Conservation (phyloP, 2,329 filamentous ascomycete species). For the Magnaporthiopsis poae region DNA sequence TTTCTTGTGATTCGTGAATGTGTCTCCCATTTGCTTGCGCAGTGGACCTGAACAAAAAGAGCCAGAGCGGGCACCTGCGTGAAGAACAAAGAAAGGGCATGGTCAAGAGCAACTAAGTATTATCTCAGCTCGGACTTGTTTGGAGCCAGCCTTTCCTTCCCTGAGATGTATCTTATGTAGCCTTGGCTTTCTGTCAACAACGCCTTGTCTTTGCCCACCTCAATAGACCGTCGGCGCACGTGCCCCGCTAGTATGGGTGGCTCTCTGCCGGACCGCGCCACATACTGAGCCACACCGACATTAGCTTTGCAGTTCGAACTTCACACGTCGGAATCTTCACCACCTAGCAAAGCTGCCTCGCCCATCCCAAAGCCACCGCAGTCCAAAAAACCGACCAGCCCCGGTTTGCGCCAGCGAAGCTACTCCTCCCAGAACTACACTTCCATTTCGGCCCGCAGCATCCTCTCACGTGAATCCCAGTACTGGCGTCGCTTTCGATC, state of each 20-base stretch:
- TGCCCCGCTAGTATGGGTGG: neutral
- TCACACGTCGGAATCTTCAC: neutral
- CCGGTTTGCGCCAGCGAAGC: neutral
- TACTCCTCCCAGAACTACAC: neutral
- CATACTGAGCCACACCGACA: neutral
- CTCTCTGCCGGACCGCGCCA: neutral
- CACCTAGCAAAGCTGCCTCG: neutral
- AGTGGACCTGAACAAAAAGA: too few relatives aligned
- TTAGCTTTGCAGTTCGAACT: constrained; percentile 1
- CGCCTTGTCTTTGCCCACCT: neutral
- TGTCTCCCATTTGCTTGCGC: too few relatives aligned
- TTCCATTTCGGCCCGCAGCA: neutral
- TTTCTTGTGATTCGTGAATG: too few relatives aligned
- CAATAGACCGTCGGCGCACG: neutral
- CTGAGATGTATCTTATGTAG: too few relatives aligned
- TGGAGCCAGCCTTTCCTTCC: neutral
- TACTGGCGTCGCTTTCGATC: neutral
- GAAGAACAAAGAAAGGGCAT: too few relatives aligned
- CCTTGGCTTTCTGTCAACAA: neutral
- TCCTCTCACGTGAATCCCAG: neutral
- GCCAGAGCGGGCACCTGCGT: too few relatives aligned
- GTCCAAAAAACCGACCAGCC: neutral
- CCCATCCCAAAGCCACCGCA: neutral
- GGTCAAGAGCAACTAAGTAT: neutral
- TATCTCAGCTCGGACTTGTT: neutral